Base-by-base conservation (phyloP, 2,329 filamentous ascomycete genomes). In the Periconia sp. region DNA sequence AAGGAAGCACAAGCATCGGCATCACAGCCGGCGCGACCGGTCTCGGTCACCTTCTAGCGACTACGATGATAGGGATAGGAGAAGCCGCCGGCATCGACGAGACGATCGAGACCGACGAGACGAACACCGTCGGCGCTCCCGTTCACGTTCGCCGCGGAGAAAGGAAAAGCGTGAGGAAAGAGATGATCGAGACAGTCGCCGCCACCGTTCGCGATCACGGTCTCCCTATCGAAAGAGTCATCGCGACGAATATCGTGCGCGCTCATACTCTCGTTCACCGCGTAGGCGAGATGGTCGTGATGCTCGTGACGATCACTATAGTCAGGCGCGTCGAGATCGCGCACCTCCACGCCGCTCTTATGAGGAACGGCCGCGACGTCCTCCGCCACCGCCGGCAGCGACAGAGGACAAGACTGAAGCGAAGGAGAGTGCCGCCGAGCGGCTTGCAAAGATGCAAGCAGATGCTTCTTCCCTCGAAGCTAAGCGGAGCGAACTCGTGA, bases 1-100 rank as follows among this genome's bases (percentile, higher is more conserved):
- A 31, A 58, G 63, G 25, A 68, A 70, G 70, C 83, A 83, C 0
- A 76, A 82, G 31, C 75, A 73, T 45, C 65, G 61, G 33, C 63
- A 66, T 26, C 57, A 52, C 34, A 61, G 59, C 19, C 60, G 63
- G 4, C 63, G 69, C 19, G 63, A 65, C 22, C 63, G 65, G 9
- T 71, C 64, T 22, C 60, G 66, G 7, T 72, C 71, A 25, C 55
- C 61, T 9, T 68, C 63, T n/a, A 40, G 54, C 21, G 59, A 48
- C 44, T 52, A 58, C n/a, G 57, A 52, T 36, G 59, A 60, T 34
- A 46, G 49, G 11, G 52, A 58, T 63, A 69, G 19, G 48, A 56
- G 66, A 17, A 60, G 62, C 21, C 63, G 62, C 7, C 68, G 52
- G 32, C 46, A 55, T 16, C 48, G 57, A 13, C 52, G 50, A n/a